Percentiles rank a stretch among this genome's conserved stretches.
These are phyloP conservation scores for Bruguiera sexangula DNA, from an alignment of 345 rosid species.

Conservation along the genomic window DNA sequence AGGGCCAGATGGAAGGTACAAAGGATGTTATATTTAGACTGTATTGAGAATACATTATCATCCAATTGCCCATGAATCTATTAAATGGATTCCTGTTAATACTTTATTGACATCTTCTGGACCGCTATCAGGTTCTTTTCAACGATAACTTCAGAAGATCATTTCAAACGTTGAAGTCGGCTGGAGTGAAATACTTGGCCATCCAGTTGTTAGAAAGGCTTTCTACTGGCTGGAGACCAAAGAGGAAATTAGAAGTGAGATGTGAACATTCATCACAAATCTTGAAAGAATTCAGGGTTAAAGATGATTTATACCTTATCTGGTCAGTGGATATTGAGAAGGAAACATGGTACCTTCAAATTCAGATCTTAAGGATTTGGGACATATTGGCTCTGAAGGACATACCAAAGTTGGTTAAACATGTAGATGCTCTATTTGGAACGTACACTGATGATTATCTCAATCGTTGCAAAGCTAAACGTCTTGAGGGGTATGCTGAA, in stretches of 20 bases:
- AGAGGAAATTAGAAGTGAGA: constrained; percentile 22
- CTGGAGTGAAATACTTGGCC: constrained; percentile 19
- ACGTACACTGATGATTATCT: constrained; percentile 39
- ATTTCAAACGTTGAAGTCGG: constrained; percentile 39
- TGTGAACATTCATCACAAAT: constrained; percentile 35
- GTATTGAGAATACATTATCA: no score
- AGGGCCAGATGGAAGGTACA: constrained; percentile 47
- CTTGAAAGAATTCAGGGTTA: constrained; percentile 45
- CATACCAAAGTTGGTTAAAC: constrained; percentile 34
- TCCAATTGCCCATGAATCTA: no score
- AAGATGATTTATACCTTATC: constrained; percentile 25
- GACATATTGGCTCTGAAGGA: constrained; percentile 47
- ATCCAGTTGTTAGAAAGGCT: constrained; percentile 34
- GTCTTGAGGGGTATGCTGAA: constrained; percentile 45
- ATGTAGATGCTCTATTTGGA: constrained; percentile 38
- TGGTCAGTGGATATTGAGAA: constrained; percentile 44
- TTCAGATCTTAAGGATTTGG: constrained; percentile 53
- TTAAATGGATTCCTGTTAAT: no score
- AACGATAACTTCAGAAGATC: constrained; percentile 46
- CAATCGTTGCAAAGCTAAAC: constrained; percentile 40
- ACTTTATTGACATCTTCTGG: neutral
- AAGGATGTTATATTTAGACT: no score
- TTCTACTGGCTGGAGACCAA: constrained; percentile 54
- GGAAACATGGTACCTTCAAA: constrained; percentile 18
- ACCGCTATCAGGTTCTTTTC: constrained; percentile 39